Conservation (phyloP, 2,329 filamentous ascomycete species). For the Nemania sp. region DNA sequence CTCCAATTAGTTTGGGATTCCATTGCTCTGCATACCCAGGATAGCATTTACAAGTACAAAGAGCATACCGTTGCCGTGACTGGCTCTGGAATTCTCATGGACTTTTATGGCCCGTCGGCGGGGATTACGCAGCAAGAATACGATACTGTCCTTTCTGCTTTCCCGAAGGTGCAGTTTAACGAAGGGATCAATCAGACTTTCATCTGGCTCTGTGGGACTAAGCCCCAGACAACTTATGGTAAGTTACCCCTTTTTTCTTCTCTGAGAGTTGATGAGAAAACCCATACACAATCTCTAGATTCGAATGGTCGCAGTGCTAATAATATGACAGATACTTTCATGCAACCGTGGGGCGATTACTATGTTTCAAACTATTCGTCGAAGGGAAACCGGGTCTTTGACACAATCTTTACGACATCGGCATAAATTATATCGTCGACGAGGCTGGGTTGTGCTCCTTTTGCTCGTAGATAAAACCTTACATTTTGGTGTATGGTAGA, state of each 20-base stretch:
- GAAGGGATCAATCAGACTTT: constrained; percentile 54
- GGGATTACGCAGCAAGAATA: constrained; percentile 53
- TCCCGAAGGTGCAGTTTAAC: constrained; percentile 53
- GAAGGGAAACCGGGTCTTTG: constrained; percentile 21
- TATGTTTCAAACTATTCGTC: constrained; percentile 29
- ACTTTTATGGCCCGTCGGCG: constrained; percentile 53
- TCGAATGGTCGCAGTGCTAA: constrained; percentile 10
- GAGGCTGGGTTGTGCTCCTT: no score
- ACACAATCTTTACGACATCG: constrained; percentile 8
- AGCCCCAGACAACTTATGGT: constrained; percentile 55
- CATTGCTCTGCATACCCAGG: constrained; percentile 60
- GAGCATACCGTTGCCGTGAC: constrained; percentile 56
- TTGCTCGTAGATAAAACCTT: no score
- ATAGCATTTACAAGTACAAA: constrained; percentile 56
- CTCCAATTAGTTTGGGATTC: constrained; percentile 62
- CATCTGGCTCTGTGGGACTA: constrained; percentile 55
- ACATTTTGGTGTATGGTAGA: no score
- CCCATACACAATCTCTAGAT: no score
- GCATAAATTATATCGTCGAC: neutral
- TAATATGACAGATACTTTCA: constrained; percentile 27
- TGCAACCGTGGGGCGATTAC: constrained; percentile 30
- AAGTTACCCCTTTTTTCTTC: constrained; percentile 31
- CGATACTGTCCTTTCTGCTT: constrained; percentile 50
- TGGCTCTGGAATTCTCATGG: constrained; percentile 52
- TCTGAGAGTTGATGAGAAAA: neutral